A percentile compares a stretch with the other conserved stretches of the same genome.
Conservation (phyloP, 2,329 filamentous ascomycete genomes). For the Exserohilum rostratum region DNA sequence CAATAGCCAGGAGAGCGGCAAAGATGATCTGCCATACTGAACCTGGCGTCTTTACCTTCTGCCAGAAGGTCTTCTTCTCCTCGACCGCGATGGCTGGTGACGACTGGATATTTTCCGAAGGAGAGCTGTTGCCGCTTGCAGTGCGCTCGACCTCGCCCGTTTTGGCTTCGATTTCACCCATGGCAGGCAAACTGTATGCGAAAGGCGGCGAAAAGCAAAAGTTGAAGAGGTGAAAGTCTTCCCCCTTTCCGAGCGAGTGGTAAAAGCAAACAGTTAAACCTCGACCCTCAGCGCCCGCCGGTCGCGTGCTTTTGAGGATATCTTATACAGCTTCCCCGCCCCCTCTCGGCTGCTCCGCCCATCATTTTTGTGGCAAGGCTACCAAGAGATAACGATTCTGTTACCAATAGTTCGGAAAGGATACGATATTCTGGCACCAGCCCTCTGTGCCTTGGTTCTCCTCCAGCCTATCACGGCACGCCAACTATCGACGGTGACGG, state of each 20-base stretch:
- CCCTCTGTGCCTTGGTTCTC: not conserved
- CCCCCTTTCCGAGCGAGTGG: not conserved
- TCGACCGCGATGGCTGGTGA: slow-evolving; percentile 19
- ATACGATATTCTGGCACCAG: not conserved
- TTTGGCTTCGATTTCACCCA: slow-evolving; percentile 27
- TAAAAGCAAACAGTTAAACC: not conserved
- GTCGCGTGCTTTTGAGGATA: slow-evolving; percentile 4
- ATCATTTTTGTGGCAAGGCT: slow-evolving; percentile 23
- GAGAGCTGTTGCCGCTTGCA: slow-evolving; percentile 13
- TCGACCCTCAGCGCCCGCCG: not conserved
- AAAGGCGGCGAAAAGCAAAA: not conserved
- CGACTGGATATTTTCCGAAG: slow-evolving; percentile 15
- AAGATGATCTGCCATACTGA: slow-evolving; percentile 59
- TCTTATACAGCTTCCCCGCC: slow-evolving; percentile 25
- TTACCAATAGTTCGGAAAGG: slow-evolving; percentile 7
- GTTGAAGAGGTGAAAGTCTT: not conserved
- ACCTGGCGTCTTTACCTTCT: slow-evolving; percentile 51
- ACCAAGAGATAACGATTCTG: slow-evolving; percentile 27
- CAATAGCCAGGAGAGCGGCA: slow-evolving; percentile 57
- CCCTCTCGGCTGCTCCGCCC: slow-evolving; percentile 12
- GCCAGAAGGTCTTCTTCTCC: slow-evolving; percentile 41
- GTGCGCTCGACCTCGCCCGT: slow-evolving; percentile 20
- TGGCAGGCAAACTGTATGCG: slow-evolving; percentile 4
- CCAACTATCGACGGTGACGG: not conserved
- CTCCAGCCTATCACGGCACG: not conserved